Conservation (phyloP, 139 green algal genomes). For the Chlorella sp. region DNA sequence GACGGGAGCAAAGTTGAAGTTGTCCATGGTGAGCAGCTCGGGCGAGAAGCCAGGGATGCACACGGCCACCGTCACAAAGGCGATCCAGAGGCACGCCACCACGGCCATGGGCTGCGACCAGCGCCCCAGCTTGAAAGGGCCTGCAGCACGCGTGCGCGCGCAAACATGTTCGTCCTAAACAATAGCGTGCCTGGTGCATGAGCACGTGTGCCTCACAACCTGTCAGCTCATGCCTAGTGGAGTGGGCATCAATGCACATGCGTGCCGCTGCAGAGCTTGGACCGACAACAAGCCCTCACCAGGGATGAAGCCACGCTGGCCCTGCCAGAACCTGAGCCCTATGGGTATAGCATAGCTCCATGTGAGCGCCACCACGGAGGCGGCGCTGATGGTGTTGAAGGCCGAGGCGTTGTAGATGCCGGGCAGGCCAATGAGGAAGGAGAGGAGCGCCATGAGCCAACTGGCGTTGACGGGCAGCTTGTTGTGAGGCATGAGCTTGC, state of each 20-base stretch:
- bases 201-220: no score
- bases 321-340: slow-evolving; percentile 35
- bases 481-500: slow-evolving; percentile 9
- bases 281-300: no score
- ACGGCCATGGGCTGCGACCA: slow-evolving; percentile 16
- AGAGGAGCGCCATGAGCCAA: slow-evolving; percentile 26
- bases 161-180: no score
- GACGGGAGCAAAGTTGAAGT: no score
- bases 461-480: slow-evolving; percentile 33
- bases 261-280: no score
- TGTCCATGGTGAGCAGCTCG: no score
- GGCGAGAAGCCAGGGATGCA: no score
- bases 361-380: slow-evolving; percentile 43
- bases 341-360: slow-evolving; percentile 51
- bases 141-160: no score
- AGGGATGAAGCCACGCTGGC: no score
- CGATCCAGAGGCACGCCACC: slow-evolving; percentile 28
- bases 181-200: no score
- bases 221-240: no score
- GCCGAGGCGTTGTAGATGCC: not conserved
- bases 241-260: no score
- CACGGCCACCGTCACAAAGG: slow-evolving; percentile 22
- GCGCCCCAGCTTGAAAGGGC: slow-evolving; percentile 40
- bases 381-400: slow-evolving; percentile 25
- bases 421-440: slow-evolving; percentile 14